Evolutionary conservation across 257 asterid species (phyloP).

Genomic region (Penstemon eatonii): DNA sequence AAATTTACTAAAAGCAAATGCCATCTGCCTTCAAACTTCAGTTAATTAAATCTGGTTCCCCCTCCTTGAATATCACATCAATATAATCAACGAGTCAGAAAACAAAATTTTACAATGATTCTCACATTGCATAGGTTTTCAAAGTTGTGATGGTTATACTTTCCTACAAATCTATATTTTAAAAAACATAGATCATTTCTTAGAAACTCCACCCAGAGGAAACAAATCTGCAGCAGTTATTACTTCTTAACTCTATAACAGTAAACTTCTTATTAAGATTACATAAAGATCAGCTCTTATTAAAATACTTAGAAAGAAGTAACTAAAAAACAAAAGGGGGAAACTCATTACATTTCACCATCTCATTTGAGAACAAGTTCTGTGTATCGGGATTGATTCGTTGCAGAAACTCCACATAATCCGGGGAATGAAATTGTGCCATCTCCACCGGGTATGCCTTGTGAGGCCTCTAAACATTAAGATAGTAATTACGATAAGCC

Average conservation of each 20-base stretch:
- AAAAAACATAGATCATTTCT: neutral
- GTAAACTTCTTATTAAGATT: neutral
- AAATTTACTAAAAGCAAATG: too few relatives aligned
- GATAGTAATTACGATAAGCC: neutral
- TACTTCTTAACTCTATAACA: neutral
- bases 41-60: neutral
- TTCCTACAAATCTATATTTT: neutral
- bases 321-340: neutral
- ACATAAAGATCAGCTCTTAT: neutral
- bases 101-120: neutral
- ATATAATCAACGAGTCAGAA: neutral
- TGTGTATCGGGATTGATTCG: constrained; percentile 79
- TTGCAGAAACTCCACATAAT: constrained; percentile 91
- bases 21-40: neutral
- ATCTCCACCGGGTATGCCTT: constrained; percentile 96
- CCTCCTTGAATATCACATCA: neutral
- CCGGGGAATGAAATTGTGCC: constrained; percentile 97
- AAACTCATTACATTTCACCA: constrained; percentile 57
- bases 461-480: constrained; percentile 84
- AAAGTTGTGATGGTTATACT: neutral
- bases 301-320: neutral
- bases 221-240: neutral
- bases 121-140: neutral
- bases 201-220: constrained; percentile 8
- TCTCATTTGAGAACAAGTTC: constrained; percentile 54